Evolutionary conservation across 306 rosid species (phyloP).

Genomic region (Cyamopsis tetragonoloba): DNA sequence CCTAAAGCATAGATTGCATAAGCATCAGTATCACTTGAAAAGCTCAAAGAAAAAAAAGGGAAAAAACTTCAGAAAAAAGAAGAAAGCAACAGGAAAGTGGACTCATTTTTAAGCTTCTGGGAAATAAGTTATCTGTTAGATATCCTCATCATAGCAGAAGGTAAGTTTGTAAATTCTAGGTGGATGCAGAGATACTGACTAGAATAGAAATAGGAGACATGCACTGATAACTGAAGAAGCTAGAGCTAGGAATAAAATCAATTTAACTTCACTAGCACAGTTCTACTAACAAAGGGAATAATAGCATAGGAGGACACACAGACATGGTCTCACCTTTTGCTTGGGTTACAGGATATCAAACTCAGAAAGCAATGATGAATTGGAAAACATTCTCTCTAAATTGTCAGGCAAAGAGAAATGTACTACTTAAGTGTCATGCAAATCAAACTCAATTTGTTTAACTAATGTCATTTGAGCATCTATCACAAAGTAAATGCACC

Average conservation of each 20-base stretch:
- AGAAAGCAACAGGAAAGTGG: not conserved
- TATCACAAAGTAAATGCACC: constrained; percentile 5
- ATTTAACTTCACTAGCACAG: not conserved
- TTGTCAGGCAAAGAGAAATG: not conserved
- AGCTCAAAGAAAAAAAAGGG: not conserved
- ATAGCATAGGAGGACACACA: not conserved
- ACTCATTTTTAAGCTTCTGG: not conserved
- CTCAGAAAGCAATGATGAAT: constrained; percentile 15
- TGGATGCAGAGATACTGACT: not conserved
- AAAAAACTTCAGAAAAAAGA: not conserved
- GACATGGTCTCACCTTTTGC: not conserved
- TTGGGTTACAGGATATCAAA: not conserved
- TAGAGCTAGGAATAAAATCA: not conserved
- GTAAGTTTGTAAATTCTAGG: not conserved
- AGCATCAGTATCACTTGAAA: constrained; percentile 23
- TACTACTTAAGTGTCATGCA: not conserved
- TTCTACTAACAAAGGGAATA: not conserved
- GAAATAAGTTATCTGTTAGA: not conserved
- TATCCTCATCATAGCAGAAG: not conserved
- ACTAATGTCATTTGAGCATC: not conserved
- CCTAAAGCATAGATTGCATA: constrained; percentile 41
- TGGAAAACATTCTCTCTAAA: constrained; percentile 5
- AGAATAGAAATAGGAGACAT: not conserved
- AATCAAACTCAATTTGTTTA: not conserved
- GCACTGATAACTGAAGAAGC: not conserved